A percentile compares a stretch with the other conserved stretches of the same genome.
Conservation (phyloP, 108 stramenopile genomes). For the Epithemia pelagica region DNA sequence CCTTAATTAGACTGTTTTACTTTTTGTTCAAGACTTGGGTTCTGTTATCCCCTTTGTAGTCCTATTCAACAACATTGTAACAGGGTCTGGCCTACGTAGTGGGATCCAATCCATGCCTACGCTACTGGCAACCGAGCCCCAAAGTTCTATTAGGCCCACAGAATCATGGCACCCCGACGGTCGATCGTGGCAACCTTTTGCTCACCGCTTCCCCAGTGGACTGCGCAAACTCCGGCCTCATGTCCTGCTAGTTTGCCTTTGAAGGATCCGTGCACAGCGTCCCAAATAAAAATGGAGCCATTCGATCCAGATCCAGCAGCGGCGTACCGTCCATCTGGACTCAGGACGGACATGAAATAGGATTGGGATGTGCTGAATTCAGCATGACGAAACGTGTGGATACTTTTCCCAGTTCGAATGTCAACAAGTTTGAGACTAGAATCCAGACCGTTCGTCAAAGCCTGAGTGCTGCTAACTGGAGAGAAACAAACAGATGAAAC, state of each 20-base stretch:
- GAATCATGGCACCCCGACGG: constrained; percentile 56
- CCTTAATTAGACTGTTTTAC: constrained; percentile 20
- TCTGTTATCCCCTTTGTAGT: no score
- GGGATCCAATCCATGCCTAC: no score
- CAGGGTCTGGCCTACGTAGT: no score
- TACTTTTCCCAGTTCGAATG: constrained; percentile 31
- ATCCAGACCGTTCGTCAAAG: constrained; percentile 76
- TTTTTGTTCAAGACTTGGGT: no score
- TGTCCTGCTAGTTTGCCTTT: constrained; percentile 41
- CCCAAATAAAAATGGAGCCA: constrained; percentile 72
- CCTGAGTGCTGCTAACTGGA: constrained; percentile 41
- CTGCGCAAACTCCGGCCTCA: constrained; percentile 48
- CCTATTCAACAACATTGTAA: no score
- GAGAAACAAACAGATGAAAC: constrained; percentile 74
- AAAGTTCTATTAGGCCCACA: constrained; percentile 55
- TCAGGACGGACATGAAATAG: constrained; percentile 44
- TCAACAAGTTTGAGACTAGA: constrained; percentile 64
- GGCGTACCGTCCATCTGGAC: constrained; percentile 54
- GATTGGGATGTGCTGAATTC: constrained; percentile 38
- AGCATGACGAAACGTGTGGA: constrained; percentile 42
- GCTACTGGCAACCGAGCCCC: neutral
- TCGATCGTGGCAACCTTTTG: constrained; percentile 78
- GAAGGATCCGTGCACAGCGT: constrained; percentile 29
- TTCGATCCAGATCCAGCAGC: constrained; percentile 49
- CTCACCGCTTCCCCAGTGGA: constrained; percentile 67